These are phyloP conservation scores for Cenchrus purpureus DNA, from an alignment of 176 grass and related monocot genomes.

Conservation along the genomic window DNA sequence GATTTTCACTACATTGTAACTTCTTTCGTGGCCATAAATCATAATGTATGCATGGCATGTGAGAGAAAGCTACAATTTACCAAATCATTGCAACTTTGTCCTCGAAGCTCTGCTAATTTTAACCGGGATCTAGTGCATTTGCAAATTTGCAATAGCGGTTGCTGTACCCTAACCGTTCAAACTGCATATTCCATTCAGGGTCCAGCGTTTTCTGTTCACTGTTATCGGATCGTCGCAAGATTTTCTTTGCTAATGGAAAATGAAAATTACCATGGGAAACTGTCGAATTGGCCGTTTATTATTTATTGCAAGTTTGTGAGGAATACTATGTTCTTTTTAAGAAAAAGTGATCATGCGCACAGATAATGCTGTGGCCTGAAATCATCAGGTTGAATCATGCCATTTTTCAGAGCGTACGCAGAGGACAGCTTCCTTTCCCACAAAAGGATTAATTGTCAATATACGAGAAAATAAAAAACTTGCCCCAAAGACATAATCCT, in stretches of 20 bases:
- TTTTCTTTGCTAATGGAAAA: not conserved
- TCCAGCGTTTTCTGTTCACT: slow-evolving; percentile 7
- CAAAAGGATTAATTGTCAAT: not conserved
- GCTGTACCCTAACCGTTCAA: not conserved
- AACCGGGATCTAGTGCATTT: not conserved
- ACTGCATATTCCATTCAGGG: not conserved
- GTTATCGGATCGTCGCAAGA: not conserved
- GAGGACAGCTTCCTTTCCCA: not conserved
- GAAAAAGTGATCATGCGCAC: not conserved
- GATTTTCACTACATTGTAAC: not conserved
- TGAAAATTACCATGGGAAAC: not conserved
- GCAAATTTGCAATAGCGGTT: not conserved
- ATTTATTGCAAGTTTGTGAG: not conserved
- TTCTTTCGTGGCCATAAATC: not conserved
- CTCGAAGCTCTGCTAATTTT: not conserved
- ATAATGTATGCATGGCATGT: not conserved
- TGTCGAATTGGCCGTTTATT: not conserved
- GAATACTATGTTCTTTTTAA: not conserved
- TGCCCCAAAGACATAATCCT: not conserved
- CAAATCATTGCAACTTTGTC: not conserved
- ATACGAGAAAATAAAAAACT: not conserved
- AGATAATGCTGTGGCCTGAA: not conserved
- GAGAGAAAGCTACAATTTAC: not conserved
- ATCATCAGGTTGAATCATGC: not conserved
- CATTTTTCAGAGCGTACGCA: not conserved